These are phyloP conservation scores for Alliaria petiolata DNA, from an alignment of 345 rosid species.

Conservation along the genomic window DNA sequence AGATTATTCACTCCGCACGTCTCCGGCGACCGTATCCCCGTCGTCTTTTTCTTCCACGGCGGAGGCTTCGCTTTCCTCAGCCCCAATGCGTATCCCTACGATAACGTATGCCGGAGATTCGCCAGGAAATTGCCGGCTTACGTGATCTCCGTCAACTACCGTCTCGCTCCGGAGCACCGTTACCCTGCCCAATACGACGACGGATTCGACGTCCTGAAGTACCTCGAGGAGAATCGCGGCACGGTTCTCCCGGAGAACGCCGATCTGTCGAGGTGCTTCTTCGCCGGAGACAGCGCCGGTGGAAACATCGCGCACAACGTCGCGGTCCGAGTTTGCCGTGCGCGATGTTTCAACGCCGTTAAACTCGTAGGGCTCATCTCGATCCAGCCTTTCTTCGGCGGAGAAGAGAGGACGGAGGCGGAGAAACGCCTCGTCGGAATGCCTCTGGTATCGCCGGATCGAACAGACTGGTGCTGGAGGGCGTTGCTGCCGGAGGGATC, in stretches of 20 bases:
- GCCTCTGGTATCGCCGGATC: slow-evolving; percentile 37
- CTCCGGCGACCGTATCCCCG: slow-evolving; percentile 43
- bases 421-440: slow-evolving; percentile 40
- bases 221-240: slow-evolving; percentile 39
- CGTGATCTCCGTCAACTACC: slow-evolving; percentile 73
- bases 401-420: slow-evolving; percentile 67
- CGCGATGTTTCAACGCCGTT: slow-evolving; percentile 11
- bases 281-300: slow-evolving; percentile 82
- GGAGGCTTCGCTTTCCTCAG: slow-evolving; percentile 74
- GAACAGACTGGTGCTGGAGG: slow-evolving; percentile 63
- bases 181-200: slow-evolving; percentile 79
- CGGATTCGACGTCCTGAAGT: slow-evolving; percentile 58
- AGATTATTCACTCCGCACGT: slow-evolving; percentile 49
- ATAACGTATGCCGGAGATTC: slow-evolving; percentile 60
- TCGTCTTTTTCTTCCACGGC: slow-evolving; percentile 77
- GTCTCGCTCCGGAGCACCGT: slow-evolving; percentile 67
- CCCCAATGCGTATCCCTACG: slow-evolving; percentile 49
- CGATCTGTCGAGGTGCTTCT: slow-evolving; percentile 52
- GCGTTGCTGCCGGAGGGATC: slow-evolving; percentile 54
- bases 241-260: slow-evolving; percentile 45
- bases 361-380: slow-evolving; percentile 47
- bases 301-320: slow-evolving; percentile 79
- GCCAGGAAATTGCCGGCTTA: slow-evolving; percentile 49
- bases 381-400: slow-evolving; percentile 84
- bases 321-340: slow-evolving; percentile 39